Base-by-base conservation (phyloP, 345 rosid genomes). In the Cardamine resedifolia region DNA sequence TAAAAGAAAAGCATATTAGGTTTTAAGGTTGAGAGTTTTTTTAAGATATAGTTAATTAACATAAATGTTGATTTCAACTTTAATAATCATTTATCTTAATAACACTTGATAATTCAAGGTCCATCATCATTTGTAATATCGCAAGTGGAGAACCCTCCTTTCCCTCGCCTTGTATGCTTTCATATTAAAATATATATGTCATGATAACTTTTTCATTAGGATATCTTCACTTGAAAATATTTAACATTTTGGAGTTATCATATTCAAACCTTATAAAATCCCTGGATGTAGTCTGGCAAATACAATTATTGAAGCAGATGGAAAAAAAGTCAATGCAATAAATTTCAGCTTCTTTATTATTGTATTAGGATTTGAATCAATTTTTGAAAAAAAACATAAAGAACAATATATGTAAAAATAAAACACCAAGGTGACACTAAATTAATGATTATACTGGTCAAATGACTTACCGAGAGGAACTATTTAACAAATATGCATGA, bases 91-190 rank as follows among this genome's bases (percentile, higher is more conserved):
- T 14, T 36, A 53, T 58, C 21, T 76, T 57, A 76, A 38, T 27
- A 64, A 38, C 65, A 76, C 38, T 76, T 69, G 53, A 64, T 64
- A 20, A 70, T 64, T 70, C 51, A 57, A 56, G 55, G 58, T 70
- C 75, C 76, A 64, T 76, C 70, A 76, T 70, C 72, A 76, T 76
- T 48, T 64, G 61, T 63, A 56, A 70, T 70, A 70, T 70, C 64
- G 76, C 66, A 70, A 76, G 80, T 76, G 80, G 80, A 45, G 71
- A 49, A 64, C 72, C 66, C 66, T 70, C 61, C 65, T 55, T 48
- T 62, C 70, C 36, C 66, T 62, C 20, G 14, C 67, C 61, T 57
- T 70, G 48, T 57, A 56, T 52, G 34, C 12, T 19, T 64, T 18
- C 15, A 50, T 55, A 45, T 48, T 66, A 47, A 7, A 24, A 26